Base-by-base conservation (phyloP, 257 asterid genomes). In the Buddleja alternifolia region DNA sequence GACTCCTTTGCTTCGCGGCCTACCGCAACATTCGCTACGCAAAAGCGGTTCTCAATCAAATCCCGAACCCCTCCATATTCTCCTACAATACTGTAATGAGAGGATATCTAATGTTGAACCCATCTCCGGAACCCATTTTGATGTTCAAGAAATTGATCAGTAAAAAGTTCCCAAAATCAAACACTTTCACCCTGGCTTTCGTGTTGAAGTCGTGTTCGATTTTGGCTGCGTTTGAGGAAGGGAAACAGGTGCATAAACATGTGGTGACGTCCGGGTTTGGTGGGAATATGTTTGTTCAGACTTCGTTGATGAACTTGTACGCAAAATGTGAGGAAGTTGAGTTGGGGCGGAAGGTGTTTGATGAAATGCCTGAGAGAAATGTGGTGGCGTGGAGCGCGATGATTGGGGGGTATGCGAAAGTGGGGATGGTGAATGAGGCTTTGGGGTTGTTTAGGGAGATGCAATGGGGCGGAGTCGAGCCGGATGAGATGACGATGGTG, bases 361-460 rank as follows among this genome's bases (percentile, higher is more conserved):
- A 88, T 44, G 93, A 86, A 84, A 86, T 88, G 82, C 10, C 85
- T 58, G 88, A 86, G 0, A 79, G 71, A 20, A 88, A 84, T 63
- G 90, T 84, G 62, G 93, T 84, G 19, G 81, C 90, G 16, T 88
- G 93, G 91, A 88, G 96, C 17, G 88, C 88, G 15, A 73, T 84
- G 82, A 86, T 88, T 17, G 85, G 85, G 12, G 93, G 96, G 56
- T 86, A 82, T 37, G 77, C 88, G 16, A 77, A 80, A 57, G 65
- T 79, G 0, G 96, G 96, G 70, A 73, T 60, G 87, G 88, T 81
- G 44, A 84, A 88, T 66, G 91, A 86, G 83, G 87, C 86, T 9
- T 64, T 86, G 70, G 80, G 73, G 65, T 39, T 86, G 80, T 88
- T 88, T 63, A 79, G 91, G 72, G 82, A 77, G 77, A 86, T 88